Conservation (phyloP, 345 rosid species). For the Sapria himalayana region DNA sequence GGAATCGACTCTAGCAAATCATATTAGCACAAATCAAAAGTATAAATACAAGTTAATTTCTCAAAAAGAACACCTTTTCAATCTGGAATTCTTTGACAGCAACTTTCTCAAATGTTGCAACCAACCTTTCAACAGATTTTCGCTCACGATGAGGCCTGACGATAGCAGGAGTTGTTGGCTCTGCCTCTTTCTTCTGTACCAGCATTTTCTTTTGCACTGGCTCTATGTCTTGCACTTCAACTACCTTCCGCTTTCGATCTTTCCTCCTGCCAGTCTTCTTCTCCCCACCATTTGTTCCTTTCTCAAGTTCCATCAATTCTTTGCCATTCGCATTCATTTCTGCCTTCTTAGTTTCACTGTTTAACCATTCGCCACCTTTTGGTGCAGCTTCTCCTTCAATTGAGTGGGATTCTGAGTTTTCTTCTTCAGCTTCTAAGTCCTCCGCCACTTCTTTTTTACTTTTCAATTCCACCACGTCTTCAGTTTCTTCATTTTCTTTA, state of each 20-base stretch:
- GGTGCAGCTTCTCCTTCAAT: constrained; percentile 3
- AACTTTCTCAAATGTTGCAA: constrained; percentile 58
- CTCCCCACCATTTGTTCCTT: constrained; percentile 9
- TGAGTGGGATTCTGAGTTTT: constrained; percentile 4
- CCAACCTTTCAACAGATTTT: constrained; percentile 86
- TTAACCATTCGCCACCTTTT: background rate
- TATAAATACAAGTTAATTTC: constrained; percentile 6
- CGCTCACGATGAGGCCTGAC: constrained; percentile 91
- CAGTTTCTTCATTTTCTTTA: constrained; percentile 11
- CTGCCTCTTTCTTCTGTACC: constrained; percentile 25
- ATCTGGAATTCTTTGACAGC: constrained; percentile 43
- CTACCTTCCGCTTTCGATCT: constrained; percentile 22
- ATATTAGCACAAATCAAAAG: too few relatives aligned
- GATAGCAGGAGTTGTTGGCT: constrained; percentile 40
- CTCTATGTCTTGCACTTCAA: constrained; percentile 20
- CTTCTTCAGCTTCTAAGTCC: constrained; percentile 6
- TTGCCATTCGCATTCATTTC: constrained; percentile 8
- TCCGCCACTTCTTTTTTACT: constrained; percentile 10
- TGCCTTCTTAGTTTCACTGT: constrained; percentile 6
- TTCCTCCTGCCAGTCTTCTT: constrained; percentile 19
- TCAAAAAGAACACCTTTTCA: constrained; percentile 35
- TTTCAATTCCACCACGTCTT: constrained; percentile 9
- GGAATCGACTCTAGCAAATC: too few relatives aligned
- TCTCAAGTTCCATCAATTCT: constrained; percentile 9
- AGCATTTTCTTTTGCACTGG: constrained; percentile 19